Evolutionary conservation across 345 rosid species (phyloP).

Genomic region (Citropsis articulata): DNA sequence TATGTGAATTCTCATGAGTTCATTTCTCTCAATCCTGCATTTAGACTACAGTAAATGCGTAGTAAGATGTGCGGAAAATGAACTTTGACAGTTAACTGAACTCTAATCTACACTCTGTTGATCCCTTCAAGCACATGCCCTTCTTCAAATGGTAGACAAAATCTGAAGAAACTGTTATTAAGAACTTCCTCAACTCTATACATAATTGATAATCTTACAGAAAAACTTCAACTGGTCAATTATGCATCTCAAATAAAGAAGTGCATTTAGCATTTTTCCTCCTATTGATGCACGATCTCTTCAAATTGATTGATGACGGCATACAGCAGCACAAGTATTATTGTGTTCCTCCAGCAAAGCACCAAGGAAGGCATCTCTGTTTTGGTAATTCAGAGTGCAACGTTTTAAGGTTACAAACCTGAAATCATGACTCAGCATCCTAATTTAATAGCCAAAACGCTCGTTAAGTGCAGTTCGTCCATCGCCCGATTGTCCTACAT

Average conservation of each 20-base stretch:
- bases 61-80: not conserved
- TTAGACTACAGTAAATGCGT: not conserved
- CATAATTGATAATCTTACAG: not conserved
- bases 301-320: not conserved
- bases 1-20: not conserved
- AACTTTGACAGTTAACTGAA: not conserved
- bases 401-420: not conserved
- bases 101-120: not conserved
- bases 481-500: slow-evolving; percentile 94
- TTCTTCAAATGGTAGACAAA: not conserved
- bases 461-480: slow-evolving; percentile 88
- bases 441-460: slow-evolving; percentile 68
- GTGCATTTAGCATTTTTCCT: not conserved
- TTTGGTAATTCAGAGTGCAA: not conserved
- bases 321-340: not conserved
- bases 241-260: not conserved
- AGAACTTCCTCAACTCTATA: not conserved
- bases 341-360: not conserved
- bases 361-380: not conserved
- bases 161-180: not conserved
- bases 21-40: not conserved
- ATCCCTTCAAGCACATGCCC: not conserved
- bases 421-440: not conserved
- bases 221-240: not conserved
- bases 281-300: not conserved